Evolutionary conservation across 768 basidiomycete genomes (phyloP).

Genomic region (Favolaschia claudopus): DNA sequence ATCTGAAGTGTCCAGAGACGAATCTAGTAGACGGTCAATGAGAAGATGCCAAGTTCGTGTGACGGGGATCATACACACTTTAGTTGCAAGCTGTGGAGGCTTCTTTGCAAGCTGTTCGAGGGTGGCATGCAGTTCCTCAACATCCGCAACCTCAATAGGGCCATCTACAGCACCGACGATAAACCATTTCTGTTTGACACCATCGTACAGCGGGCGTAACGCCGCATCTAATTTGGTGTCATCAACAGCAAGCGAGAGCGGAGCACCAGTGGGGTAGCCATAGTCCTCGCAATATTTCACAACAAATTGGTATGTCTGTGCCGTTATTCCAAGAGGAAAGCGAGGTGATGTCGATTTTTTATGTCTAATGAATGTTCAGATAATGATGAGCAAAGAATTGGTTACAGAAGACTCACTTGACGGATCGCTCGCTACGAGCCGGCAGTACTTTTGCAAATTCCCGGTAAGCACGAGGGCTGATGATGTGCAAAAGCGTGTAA

Average conservation of each 20-base stretch:
- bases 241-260: slow-evolving; percentile 9
- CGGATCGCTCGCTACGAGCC: slow-evolving; percentile 15
- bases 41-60: not conserved
- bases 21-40: not conserved
- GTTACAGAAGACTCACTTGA: slow-evolving; percentile 24
- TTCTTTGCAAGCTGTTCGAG: not conserved
- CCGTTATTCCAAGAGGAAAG: slow-evolving; percentile 4
- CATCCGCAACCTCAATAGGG: not conserved
- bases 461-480: not conserved
- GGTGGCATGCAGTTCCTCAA: not conserved
- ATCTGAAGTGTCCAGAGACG: slow-evolving; percentile 18
- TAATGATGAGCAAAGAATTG: too few species aligned
- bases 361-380: too few species aligned
- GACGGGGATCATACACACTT: not conserved
- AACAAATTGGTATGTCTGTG: not conserved
- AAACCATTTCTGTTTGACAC: slow-evolving; percentile 5
- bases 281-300: slow-evolving; percentile 13
- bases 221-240: slow-evolving; percentile 14
- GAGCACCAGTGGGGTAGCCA: slow-evolving; percentile 6
- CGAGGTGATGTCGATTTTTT: not conserved
- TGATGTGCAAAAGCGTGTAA: not conserved
- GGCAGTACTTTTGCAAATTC: too few species aligned
- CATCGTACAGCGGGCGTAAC: slow-evolving; percentile 13
- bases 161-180: slow-evolving; percentile 10
- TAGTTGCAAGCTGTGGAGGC: not conserved